Conservation (phyloP, 441 rosid genomes). For the Pelargonium exstipulatum region DNA sequence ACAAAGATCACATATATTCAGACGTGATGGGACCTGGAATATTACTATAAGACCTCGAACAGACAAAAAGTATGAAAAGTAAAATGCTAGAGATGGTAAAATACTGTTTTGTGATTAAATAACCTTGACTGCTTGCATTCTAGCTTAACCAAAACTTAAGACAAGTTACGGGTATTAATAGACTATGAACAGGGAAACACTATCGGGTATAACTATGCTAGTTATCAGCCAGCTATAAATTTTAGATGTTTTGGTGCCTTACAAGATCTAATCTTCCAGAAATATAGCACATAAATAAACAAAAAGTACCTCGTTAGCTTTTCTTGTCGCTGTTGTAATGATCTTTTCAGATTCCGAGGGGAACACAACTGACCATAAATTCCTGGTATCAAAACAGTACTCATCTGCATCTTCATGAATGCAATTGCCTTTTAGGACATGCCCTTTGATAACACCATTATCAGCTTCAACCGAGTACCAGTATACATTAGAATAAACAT, state of each 20-base stretch:
- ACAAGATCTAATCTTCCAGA: not conserved
- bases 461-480: slow-evolving; percentile 84
- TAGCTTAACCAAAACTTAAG: not conserved
- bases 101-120: not conserved
- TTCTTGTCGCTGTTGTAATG: slow-evolving; percentile 60
- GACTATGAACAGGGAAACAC: not conserved
- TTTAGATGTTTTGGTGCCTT: not conserved
- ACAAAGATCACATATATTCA: not conserved
- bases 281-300: not conserved
- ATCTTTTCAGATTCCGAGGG: slow-evolving; percentile 90
- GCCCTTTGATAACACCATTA: slow-evolving; percentile 68
- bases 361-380: slow-evolving; percentile 85
- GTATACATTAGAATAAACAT: slow-evolving; percentile 66
- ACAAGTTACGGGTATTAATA: not conserved
- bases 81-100: not conserved
- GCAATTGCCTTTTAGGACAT: slow-evolving; percentile 58
- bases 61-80: not conserved
- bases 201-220: not conserved
- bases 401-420: slow-evolving; percentile 49
- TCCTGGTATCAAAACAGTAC: slow-evolving; percentile 69
- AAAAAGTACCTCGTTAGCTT: slow-evolving; percentile 64
- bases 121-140: not conserved
- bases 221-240: not conserved
- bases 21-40: not conserved
- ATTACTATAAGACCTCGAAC: not conserved